A percentile compares a stretch with the other conserved stretches of the same genome.
phyloP scores from a whole-genome alignment of 352 stramenopile species.

The Phytophthora colocasiae region DNA sequence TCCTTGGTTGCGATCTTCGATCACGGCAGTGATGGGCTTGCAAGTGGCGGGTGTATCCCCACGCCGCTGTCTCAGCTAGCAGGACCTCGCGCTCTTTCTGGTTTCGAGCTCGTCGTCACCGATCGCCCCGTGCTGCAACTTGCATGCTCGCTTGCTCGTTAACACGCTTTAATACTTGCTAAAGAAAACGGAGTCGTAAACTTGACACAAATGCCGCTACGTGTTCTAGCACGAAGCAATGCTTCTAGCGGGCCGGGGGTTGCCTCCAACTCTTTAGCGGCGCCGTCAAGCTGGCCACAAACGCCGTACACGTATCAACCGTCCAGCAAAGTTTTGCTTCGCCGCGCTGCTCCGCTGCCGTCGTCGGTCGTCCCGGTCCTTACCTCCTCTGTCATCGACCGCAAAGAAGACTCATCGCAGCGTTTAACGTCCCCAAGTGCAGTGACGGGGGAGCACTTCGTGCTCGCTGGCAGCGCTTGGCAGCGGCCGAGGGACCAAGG shows the following conservation, averaged over 20 bases:
- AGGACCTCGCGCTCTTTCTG: constrained; percentile 3
- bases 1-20: constrained; percentile 5
- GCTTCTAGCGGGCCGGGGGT: background rate
- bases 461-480: constrained; percentile 7
- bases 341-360: background rate
- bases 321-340: constrained; percentile 12
- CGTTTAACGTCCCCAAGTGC: constrained; percentile 30
- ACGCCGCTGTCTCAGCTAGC: constrained; percentile 24
- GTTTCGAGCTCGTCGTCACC: background rate
- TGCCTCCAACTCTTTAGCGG: background rate
- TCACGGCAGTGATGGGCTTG: constrained; percentile 17
- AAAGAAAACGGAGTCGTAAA: constrained; percentile 14
- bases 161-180: background rate
- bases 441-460: constrained; percentile 29
- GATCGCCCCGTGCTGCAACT: background rate
- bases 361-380: constrained; percentile 11
- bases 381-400: constrained; percentile 18
- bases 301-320: constrained; percentile 8
- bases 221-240: background rate
- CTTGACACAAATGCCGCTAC: constrained; percentile 7
- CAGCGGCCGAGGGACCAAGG: constrained; percentile 6
- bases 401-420: constrained; percentile 29
- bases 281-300: constrained; percentile 13
- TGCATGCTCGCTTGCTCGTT: constrained; percentile 23
- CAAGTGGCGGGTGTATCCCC: background rate